Percentiles rank a stretch among this genome's conserved stretches.
Evolutionary conservation across 2,329 filamentous ascomycete genomes (phyloP).

Genomic region (Penicillium sp.): DNA sequence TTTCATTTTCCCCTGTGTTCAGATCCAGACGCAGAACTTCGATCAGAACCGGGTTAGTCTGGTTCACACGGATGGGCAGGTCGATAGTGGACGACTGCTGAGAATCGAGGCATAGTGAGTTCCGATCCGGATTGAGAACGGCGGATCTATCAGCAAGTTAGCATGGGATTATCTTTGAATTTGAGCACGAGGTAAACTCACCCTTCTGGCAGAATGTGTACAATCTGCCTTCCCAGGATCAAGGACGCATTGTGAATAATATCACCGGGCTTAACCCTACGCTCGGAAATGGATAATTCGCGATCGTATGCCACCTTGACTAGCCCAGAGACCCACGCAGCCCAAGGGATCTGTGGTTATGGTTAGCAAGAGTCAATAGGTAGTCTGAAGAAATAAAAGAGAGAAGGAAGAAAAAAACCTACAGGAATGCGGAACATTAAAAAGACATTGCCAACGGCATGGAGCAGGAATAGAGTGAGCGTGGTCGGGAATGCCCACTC

Average conservation of each 20-base stretch:
- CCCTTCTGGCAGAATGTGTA: slow-evolving; percentile 96
- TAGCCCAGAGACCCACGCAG: slow-evolving; percentile 69
- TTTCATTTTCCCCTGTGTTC: slow-evolving; percentile 75
- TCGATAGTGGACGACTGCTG: slow-evolving; percentile 59
- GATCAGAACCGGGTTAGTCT: slow-evolving; percentile 82
- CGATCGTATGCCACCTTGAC: slow-evolving; percentile 85
- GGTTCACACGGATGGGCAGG: slow-evolving; percentile 88
- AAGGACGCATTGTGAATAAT: slow-evolving; percentile 90
- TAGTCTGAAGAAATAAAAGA: background rate
- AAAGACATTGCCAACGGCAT: slow-evolving; percentile 74
- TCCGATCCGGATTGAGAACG: slow-evolving; percentile 75
- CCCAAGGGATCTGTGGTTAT: slow-evolving; percentile 64
- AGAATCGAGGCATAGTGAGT: slow-evolving; percentile 76
- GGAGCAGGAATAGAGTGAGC: slow-evolving; percentile 66
- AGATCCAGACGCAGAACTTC: slow-evolving; percentile 87
- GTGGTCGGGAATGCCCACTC: slow-evolving; percentile 80
- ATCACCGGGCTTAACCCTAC: slow-evolving; percentile 80
- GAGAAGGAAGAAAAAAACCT: slow-evolving; percentile 32
- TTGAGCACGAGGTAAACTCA: slow-evolving; percentile 37
- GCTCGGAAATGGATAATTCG: slow-evolving; percentile 90
- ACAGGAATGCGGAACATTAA: slow-evolving; percentile 90
- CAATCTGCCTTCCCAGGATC: slow-evolving; percentile 93
- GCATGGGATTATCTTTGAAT: slow-evolving; percentile 1
- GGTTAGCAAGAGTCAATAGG: background rate
- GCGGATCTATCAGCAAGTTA: slow-evolving; percentile 62